A percentile compares a stretch with the other conserved stretches of the same genome.
Evolutionary conservation across 192 early-diverging fungal species (phyloP).

Genomic region (Radiomyces spectabilis): DNA sequence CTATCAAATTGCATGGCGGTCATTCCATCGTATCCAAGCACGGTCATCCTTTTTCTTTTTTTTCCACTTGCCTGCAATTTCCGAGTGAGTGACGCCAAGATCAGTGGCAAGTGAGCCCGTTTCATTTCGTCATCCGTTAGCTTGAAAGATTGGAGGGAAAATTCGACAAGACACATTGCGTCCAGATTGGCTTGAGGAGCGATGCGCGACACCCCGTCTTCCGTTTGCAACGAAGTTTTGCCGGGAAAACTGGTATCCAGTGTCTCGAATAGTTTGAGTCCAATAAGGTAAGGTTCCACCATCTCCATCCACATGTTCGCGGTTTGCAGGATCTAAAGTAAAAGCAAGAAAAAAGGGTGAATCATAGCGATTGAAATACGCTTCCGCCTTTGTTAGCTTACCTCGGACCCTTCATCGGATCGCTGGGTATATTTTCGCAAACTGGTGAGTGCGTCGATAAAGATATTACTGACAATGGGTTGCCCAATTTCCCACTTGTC

Average conservation of each 20-base stretch:
- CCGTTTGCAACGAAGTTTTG: not conserved
- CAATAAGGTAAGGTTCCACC: slow-evolving; percentile 81
- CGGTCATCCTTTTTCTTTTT: not conserved
- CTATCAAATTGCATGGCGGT: too few relatives aligned
- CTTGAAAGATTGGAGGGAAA: slow-evolving; percentile 67
- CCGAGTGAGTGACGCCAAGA: slow-evolving; percentile 50
- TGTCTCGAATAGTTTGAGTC: slow-evolving; percentile 59
- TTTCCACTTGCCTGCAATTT: slow-evolving; percentile 36
- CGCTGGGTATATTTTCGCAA: slow-evolving; percentile 48
- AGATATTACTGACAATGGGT: slow-evolving; percentile 61
- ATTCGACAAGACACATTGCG: slow-evolving; percentile 56
- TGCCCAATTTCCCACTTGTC: slow-evolving; percentile 81
- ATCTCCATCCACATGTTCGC: slow-evolving; percentile 87
- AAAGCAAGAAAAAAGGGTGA: too few relatives aligned
- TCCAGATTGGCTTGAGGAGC: slow-evolving; percentile 2
- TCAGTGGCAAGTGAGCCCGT: slow-evolving; percentile 76
- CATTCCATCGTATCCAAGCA: too few relatives aligned
- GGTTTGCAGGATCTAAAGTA: slow-evolving; percentile 61
- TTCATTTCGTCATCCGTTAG: slow-evolving; percentile 77
- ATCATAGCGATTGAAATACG: too few relatives aligned
- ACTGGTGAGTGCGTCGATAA: slow-evolving; percentile 64
- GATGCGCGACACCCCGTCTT: not conserved
- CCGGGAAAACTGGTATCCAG: slow-evolving; percentile 38
- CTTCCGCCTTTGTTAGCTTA: too few relatives aligned
- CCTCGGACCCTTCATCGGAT: too few relatives aligned